Base-by-base conservation (phyloP, 2,329 filamentous ascomycete genomes). In the Aspergillus quadrilineatus region DNA sequence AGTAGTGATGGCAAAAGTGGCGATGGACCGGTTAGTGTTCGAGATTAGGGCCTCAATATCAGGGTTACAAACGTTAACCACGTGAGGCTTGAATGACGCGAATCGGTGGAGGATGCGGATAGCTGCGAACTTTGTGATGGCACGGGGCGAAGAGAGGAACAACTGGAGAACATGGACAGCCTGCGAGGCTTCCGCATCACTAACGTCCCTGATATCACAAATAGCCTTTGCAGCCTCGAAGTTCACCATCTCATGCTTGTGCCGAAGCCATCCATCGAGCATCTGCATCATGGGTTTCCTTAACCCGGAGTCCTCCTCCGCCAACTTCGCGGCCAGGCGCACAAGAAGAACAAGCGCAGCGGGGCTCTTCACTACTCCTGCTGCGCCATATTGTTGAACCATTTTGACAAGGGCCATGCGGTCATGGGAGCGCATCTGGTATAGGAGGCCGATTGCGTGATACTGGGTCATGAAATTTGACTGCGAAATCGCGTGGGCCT, bases 201-300 rank as follows among this genome's bases (percentile, higher is more conserved):
- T 92, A 46, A 97, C 89, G 73, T 97, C 92, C 63, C 89, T 86
- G 83, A 97, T 89, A 67, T 96, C 90, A 79, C 92, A 96, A 69
- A 99, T 96, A 51, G 93, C 93, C 82, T 97, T 97, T 62, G 94
- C 94, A 53, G 94, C 94, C 78, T 99, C 94, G 66, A 99, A 97
- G 80, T 97, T 97, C 77, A 99, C 92, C 91, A 96, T 96, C 75
- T 97, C 94, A 76, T 92, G 96, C 87, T 99, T 97, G 77, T 97
- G 93, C 73, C 92, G 86, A 75, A 99, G 79, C 93, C 93, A 97
- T 69, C 92, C 90, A 73, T 97, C 93, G 67, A 99, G 84, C 64
- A 99, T 85, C 77, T 92, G 88, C 85, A 96, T 94, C 94, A 99
- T 99, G 58, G 92, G 92, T 79, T 90, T 95, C 66, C 93, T 83